Percentiles rank a stretch among this genome's conserved stretches.
Conservation (phyloP, 129 eudicot genomes). For the Tagetes patula region DNA sequence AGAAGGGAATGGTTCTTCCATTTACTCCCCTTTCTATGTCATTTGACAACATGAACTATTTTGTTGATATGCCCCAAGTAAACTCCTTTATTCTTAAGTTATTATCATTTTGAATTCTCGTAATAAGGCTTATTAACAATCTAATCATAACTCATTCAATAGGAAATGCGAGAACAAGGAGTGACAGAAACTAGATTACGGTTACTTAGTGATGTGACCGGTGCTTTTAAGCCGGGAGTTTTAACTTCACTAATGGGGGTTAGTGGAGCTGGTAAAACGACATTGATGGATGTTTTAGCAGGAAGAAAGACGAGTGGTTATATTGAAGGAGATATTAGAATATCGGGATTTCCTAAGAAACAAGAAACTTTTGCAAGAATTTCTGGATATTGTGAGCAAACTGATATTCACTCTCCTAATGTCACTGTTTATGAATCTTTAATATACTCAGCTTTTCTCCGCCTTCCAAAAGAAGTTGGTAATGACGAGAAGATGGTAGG, state of each 20-base stretch:
- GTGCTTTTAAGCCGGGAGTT: slow-evolving; percentile 93
- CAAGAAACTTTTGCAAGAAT: slow-evolving; percentile 98
- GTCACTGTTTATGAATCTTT: slow-evolving; percentile 78
- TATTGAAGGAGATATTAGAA: slow-evolving; percentile 78
- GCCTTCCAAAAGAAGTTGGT: slow-evolving; percentile 76
- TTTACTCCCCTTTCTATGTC: slow-evolving; percentile 50
- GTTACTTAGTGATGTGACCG: slow-evolving; percentile 68
- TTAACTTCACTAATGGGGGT: slow-evolving; percentile 93
- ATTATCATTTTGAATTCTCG: not conserved
- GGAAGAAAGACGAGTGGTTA: slow-evolving; percentile 95
- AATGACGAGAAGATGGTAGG: slow-evolving; percentile 80
- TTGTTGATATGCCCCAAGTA: slow-evolving; percentile 53
- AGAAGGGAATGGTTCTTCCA: slow-evolving; percentile 47
- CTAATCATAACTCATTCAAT: slow-evolving; percentile 8
- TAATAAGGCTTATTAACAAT: not conserved
- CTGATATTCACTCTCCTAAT: slow-evolving; percentile 86
- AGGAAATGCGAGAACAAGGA: slow-evolving; percentile 86
- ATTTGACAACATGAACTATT: slow-evolving; percentile 45
- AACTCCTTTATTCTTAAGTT: slow-evolving; percentile 9
- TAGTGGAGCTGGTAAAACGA: slow-evolving; percentile 98
- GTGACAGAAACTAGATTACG: slow-evolving; percentile 63
- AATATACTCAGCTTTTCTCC: slow-evolving; percentile 79
- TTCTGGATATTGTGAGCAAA: slow-evolving; percentile 94
- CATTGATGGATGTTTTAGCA: slow-evolving; percentile 88
- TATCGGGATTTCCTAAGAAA: slow-evolving; percentile 79